These are phyloP conservation scores for Tolypocladium tundrense DNA, from an alignment of 2,329 filamentous ascomycete genomes.

Conservation along the genomic window DNA sequence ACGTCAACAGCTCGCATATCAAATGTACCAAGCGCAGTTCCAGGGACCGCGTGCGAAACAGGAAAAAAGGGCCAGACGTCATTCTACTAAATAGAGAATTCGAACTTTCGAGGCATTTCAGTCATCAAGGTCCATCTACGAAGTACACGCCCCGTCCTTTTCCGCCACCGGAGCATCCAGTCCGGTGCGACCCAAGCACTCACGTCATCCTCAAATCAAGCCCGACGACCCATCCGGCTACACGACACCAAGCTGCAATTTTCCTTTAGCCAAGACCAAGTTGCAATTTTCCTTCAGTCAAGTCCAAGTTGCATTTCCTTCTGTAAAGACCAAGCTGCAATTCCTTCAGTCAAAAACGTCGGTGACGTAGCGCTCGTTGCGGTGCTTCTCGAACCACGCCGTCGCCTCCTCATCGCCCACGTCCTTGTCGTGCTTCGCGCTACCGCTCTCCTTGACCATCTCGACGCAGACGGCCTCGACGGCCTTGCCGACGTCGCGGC, in stretches of 20 bases:
- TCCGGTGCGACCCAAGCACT: neutral
- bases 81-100: neutral
- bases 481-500: constrained; percentile 36
- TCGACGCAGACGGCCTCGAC: constrained; percentile 29
- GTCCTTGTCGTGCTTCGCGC: constrained; percentile 11
- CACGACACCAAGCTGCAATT: too few species aligned
- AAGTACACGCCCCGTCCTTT: neutral
- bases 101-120: neutral
- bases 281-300: neutral
- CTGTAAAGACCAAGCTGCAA: neutral
- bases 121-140: neutral
- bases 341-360: constrained; percentile 47
- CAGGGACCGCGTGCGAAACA: too few species aligned
- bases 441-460: constrained; percentile 22
- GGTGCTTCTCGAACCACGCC: constrained; percentile 37
- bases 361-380: constrained; percentile 46
- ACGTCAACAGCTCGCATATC: neutral
- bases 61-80: too few species aligned
- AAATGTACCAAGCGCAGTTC: too few species aligned
- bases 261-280: too few species aligned
- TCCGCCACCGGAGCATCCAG: neutral
- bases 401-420: constrained; percentile 27
- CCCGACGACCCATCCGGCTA: neutral
- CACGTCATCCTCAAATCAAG: neutral
- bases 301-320: too few species aligned